phyloP scores from a whole-genome alignment of 164 flowering plant species.

The Vitis cinerea region DNA sequence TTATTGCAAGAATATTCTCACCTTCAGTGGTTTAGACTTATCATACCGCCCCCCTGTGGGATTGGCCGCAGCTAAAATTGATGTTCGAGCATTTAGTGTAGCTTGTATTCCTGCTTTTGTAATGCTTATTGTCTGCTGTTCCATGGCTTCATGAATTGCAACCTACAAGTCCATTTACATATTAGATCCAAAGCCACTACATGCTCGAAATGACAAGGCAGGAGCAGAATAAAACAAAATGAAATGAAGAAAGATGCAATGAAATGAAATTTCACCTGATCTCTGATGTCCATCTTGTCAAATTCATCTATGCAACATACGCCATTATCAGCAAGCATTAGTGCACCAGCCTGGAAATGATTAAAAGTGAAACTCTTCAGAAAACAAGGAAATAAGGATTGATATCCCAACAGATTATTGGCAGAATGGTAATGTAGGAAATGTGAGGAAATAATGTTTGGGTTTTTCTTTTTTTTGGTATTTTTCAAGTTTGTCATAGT shows the following conservation, averaged over 20 bases:
- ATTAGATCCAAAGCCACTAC: constrained; percentile 15
- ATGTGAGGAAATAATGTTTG: no score
- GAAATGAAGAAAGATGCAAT: neutral
- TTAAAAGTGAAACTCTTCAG: neutral
- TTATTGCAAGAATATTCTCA: constrained; percentile 22
- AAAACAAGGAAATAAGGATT: neutral
- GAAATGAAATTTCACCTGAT: constrained; percentile 58
- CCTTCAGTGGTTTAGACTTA: constrained; percentile 92
- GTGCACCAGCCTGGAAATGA: constrained; percentile 83
- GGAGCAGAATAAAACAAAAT: neutral
- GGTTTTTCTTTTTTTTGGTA: no score
- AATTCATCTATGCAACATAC: constrained; percentile 97
- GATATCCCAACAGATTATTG: neutral
- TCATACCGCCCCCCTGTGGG: constrained; percentile 98
- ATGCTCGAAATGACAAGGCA: neutral
- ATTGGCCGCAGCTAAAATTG: constrained; percentile 95
- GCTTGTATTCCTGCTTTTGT: constrained; percentile 99
- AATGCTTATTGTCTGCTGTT: constrained; percentile 96
- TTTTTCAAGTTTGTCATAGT: no score
- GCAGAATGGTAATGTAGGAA: neutral
- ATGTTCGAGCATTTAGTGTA: constrained; percentile 92
- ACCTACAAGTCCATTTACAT: constrained; percentile 44
- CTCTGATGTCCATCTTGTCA: constrained; percentile 95
- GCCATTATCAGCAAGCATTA: constrained; percentile 98
- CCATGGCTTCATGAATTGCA: constrained; percentile 99